A percentile compares a stretch with the other conserved stretches of the same genome.
phyloP scores from a whole-genome alignment of 1,139 yeast genomes.

The Cylindricascospora bacillispora region DNA sequence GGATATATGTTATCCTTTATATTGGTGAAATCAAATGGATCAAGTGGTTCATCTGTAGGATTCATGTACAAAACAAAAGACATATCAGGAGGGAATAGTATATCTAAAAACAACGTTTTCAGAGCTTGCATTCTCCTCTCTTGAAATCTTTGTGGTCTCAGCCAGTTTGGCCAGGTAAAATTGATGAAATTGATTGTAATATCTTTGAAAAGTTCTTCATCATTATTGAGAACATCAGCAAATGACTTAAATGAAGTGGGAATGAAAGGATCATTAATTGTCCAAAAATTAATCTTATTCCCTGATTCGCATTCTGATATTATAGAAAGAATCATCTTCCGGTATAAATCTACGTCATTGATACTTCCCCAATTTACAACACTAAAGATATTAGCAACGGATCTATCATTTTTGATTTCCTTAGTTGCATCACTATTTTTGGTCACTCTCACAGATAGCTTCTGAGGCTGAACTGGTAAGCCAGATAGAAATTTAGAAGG shows the following conservation, averaged over 20 bases:
- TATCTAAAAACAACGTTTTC: conserved; percentile 76
- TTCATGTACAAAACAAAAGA: conserved; percentile 74
- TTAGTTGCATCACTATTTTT: conserved; percentile 1
- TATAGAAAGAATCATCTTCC: too few species aligned
- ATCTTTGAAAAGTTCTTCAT: conserved; percentile 57
- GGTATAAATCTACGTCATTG: too few species aligned
- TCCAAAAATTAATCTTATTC: not conserved
- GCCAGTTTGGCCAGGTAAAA: conserved; percentile 90
- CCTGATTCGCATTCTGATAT: too few species aligned
- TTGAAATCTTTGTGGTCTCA: conserved; percentile 61
- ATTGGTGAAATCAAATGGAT: conserved; percentile 27
- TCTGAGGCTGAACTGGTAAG: conserved; percentile 8
- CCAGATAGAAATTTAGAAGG: conserved; percentile 7
- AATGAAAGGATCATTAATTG: not conserved
- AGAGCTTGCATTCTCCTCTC: conserved; percentile 82
- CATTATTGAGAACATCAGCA: conserved; percentile 35
- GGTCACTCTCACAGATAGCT: conserved; percentile 12
- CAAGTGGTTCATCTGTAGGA: conserved; percentile 55
- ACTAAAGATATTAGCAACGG: too few species aligned
- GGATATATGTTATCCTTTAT: conserved; percentile 6
- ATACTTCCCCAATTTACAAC: too few species aligned
- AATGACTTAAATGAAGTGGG: not conserved
- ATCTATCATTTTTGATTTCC: too few species aligned
- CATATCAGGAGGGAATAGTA: conserved; percentile 66
- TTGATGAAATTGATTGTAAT: conserved; percentile 50